These are phyloP conservation scores for Ilyonectria robusta DNA, from an alignment of 2,329 filamentous ascomycete genomes.

Conservation along the genomic window DNA sequence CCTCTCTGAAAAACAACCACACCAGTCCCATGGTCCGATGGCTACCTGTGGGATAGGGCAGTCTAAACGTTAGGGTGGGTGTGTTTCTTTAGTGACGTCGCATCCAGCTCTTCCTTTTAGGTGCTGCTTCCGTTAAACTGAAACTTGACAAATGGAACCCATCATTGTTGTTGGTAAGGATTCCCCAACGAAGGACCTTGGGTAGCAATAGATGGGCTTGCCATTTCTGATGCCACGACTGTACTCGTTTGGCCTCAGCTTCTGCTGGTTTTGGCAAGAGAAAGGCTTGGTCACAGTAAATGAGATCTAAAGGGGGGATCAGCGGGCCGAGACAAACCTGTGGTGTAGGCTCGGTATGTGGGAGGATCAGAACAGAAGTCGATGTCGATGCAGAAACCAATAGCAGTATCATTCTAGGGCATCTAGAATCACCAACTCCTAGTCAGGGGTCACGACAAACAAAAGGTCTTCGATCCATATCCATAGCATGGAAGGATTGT, in stretches of 20 bases:
- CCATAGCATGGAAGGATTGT: constrained; percentile 1
- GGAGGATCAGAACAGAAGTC: background rate
- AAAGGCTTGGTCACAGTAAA: background rate
- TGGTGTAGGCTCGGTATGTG: constrained; percentile 29
- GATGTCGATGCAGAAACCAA: constrained; percentile 22
- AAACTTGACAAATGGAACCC: background rate
- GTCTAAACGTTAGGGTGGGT: background rate
- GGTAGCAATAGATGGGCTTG: background rate
- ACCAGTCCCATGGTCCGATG: background rate
- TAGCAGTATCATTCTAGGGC: constrained; percentile 11
- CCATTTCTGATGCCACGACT: background rate
- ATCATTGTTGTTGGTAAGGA: background rate
- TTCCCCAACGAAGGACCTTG: background rate
- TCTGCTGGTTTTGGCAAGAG: background rate
- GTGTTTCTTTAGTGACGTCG: background rate
- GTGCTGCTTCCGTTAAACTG: background rate
- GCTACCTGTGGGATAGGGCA: background rate
- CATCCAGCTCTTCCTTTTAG: background rate
- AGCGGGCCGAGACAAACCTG: constrained; percentile 42
- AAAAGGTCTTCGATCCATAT: constrained; percentile 22
- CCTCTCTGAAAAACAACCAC: background rate
- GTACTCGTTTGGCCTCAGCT: background rate
- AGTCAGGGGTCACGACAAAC: constrained; percentile 18
- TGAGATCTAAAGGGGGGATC: constrained; percentile 23
- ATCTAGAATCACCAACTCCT: constrained; percentile 19